These are phyloP conservation scores for Chrysoporthe deuterocubensis DNA, from an alignment of 2,329 filamentous ascomycete species.

Conservation along the genomic window DNA sequence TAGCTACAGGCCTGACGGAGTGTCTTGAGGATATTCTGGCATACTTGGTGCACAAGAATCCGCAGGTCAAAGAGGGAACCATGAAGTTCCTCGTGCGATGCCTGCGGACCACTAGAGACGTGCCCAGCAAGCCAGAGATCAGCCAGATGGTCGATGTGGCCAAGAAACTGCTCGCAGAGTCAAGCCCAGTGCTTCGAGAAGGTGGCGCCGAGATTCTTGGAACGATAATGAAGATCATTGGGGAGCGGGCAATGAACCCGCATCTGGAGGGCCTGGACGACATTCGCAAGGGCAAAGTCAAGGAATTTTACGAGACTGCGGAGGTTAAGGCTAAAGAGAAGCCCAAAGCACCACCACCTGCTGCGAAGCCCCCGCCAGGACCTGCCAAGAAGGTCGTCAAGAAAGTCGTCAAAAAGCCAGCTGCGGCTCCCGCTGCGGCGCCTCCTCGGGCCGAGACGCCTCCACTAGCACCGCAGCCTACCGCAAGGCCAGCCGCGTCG, in stretches of 20 bases:
- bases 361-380: slow-evolving; percentile 55
- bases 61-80: slow-evolving; percentile 94
- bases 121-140: slow-evolving; percentile 83
- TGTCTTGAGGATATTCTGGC: slow-evolving; percentile 89
- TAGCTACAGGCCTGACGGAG: slow-evolving; percentile 74
- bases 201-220: slow-evolving; percentile 91
- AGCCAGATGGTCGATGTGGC: slow-evolving; percentile 83
- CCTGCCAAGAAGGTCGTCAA: slow-evolving; percentile 51
- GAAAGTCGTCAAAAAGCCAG: slow-evolving; percentile 58
- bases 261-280: slow-evolving; percentile 93
- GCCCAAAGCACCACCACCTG: slow-evolving; percentile 77
- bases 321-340: slow-evolving; percentile 91
- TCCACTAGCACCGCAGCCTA: slow-evolving; percentile 62
- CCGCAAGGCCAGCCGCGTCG: slow-evolving; percentile 54
- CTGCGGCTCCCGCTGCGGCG: slow-evolving; percentile 37
- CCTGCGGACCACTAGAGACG: slow-evolving; percentile 79
- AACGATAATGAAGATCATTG: slow-evolving; percentile 98
- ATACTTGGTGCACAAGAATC: slow-evolving; percentile 91
- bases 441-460: slow-evolving; percentile 49
- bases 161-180: slow-evolving; percentile 90
- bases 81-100: slow-evolving; percentile 92
- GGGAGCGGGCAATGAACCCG: slow-evolving; percentile 92
- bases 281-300: slow-evolving; percentile 93
- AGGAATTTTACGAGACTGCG: slow-evolving; percentile 83
- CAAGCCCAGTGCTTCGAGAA: slow-evolving; percentile 81